These are phyloP conservation scores for Peronospora farinosa DNA, from an alignment of 352 stramenopile species.

Conservation along the genomic window DNA sequence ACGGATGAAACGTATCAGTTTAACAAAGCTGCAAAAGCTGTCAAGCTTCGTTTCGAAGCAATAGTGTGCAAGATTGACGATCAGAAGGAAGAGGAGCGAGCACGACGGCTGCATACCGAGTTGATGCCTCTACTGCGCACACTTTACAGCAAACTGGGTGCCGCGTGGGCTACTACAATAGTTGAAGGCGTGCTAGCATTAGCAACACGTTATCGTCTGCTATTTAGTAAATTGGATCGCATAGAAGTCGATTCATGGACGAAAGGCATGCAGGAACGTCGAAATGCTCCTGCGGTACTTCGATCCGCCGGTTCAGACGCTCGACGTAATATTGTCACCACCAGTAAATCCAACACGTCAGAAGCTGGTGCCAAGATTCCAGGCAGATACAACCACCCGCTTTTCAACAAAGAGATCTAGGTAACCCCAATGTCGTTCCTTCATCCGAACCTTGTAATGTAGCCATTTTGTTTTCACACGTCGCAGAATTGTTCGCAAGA, in stretches of 20 bases:
- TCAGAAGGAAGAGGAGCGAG: conserved; percentile 5
- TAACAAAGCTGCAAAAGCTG: conserved; percentile 54
- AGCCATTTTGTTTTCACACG: conserved; percentile 9
- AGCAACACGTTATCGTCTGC: conserved; percentile 45
- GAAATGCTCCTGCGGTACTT: conserved; percentile 29
- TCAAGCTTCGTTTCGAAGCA: conserved; percentile 46
- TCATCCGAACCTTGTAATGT: background rate
- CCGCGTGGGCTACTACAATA: conserved; percentile 52
- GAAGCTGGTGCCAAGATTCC: conserved; percentile 54
- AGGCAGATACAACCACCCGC: conserved; percentile 60
- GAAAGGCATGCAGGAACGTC: conserved; percentile 45
- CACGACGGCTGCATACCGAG: conserved; percentile 23
- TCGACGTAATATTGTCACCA: conserved; percentile 55
- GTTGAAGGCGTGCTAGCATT: conserved; percentile 53
- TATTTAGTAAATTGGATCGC: conserved; percentile 44
- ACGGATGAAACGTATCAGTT: conserved; percentile 83
- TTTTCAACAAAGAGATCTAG: conserved; percentile 61
- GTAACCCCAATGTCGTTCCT: background rate
- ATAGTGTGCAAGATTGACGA: conserved; percentile 10
- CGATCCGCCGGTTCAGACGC: conserved; percentile 46
- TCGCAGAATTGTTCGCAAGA: conserved; percentile 1
- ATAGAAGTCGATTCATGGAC: conserved; percentile 65
- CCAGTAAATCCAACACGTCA: conserved; percentile 34
- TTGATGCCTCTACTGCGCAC: conserved; percentile 64
- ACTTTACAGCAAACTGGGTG: conserved; percentile 42